These are phyloP conservation scores for Closterium sp. DNA, from an alignment of 139 green algal genomes.

Conservation along the genomic window DNA sequence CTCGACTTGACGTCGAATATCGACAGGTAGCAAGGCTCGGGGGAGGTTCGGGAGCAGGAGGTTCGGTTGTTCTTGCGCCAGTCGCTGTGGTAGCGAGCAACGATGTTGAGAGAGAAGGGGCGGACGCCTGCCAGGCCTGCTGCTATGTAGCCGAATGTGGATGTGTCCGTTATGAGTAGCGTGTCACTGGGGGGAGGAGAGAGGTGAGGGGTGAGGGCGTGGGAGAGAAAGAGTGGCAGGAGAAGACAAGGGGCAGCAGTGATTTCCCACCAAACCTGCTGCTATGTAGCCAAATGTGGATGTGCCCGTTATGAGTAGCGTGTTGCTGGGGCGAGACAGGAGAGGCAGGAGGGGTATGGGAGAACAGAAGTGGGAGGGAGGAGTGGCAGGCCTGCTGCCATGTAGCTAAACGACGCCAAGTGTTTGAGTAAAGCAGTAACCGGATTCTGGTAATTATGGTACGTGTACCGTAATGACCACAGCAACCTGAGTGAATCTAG, in stretches of 20 bases:
- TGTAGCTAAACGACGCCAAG: too few relatives aligned
- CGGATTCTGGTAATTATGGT: too few relatives aligned
- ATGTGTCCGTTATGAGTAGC: constrained; percentile 20
- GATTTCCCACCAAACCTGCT: background rate
- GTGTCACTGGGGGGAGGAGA: background rate
- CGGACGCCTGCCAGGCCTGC: constrained; percentile 7
- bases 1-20: background rate
- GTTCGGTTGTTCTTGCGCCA: background rate
- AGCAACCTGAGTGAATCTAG: too few relatives aligned
- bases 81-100: background rate
- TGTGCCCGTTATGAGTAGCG: constrained; percentile 2
- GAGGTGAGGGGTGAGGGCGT: too few relatives aligned
- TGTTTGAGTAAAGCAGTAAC: too few relatives aligned
- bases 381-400: too few relatives aligned
- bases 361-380: too few relatives aligned
- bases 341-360: too few relatives aligned
- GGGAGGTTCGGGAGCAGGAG: background rate
- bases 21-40: background rate
- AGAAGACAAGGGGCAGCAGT: too few relatives aligned
- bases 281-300: constrained; percentile 36
- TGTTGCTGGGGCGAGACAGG: background rate
- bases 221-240: too few relatives aligned
- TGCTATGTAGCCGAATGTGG: constrained; percentile 35
- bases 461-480: too few relatives aligned
- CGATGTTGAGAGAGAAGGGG: constrained; percentile 21